These are phyloP conservation scores for Carex littledalei DNA, from an alignment of 176 grass and related monocot species.

Conservation along the genomic window DNA sequence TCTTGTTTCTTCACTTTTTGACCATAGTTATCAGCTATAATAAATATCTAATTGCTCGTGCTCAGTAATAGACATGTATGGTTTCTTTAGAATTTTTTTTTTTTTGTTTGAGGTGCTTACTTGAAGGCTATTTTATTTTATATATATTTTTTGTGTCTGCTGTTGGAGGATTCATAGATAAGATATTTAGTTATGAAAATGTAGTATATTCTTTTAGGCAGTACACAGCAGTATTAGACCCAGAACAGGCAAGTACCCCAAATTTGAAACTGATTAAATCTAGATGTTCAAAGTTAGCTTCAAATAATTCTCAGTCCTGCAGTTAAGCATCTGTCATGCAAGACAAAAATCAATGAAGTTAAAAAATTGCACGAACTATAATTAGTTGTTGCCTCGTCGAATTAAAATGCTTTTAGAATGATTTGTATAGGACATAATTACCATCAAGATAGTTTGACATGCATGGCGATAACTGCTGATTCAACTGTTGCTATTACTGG, in stretches of 20 bases:
- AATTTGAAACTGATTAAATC: background rate
- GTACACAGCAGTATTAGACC: background rate
- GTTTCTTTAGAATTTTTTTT: background rate
- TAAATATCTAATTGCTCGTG: background rate
- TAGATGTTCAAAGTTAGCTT: slow-evolving; percentile 4
- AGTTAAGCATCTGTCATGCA: background rate
- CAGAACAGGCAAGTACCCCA: background rate
- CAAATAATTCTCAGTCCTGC: background rate
- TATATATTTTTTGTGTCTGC: background rate
- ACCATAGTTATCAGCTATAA: background rate
- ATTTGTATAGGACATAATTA: slow-evolving; percentile 58
- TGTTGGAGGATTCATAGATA: background rate
- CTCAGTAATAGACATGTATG: background rate
- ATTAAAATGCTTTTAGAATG: background rate
- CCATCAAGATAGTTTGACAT: slow-evolving; percentile 83
- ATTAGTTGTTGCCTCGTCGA: background rate
- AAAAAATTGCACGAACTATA: background rate
- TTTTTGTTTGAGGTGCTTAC: background rate
- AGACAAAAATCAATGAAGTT: background rate
- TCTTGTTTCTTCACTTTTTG: background rate
- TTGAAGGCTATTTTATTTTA: background rate
- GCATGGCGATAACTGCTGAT: slow-evolving; percentile 62
- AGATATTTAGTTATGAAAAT: background rate
- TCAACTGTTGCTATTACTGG: slow-evolving; percentile 66
- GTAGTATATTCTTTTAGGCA: background rate